Conservation (phyloP, 2,329 filamentous ascomycete species). For the Metarhizium brunneum region DNA sequence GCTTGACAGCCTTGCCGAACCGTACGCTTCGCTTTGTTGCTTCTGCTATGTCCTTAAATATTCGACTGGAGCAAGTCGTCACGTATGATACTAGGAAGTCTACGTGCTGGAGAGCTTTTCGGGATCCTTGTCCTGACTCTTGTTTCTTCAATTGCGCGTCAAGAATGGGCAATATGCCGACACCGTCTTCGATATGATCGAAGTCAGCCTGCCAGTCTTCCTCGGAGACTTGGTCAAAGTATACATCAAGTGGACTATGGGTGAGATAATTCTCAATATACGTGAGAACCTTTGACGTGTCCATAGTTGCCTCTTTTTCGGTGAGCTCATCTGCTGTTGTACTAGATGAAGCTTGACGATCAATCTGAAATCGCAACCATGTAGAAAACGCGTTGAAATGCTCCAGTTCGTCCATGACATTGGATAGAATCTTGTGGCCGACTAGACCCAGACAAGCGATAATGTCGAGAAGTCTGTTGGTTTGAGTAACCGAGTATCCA, state of each 20-base stretch:
- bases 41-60: conserved; percentile 61
- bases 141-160: conserved; percentile 38
- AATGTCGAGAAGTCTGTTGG: conserved; percentile 59
- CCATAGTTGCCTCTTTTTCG: conserved; percentile 69
- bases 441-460: conserved; percentile 68
- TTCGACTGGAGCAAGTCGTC: conserved; percentile 43
- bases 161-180: conserved; percentile 37
- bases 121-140: conserved; percentile 34
- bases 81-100: conserved; percentile 54
- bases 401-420: conserved; percentile 66
- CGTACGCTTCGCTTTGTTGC: conserved; percentile 59
- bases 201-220: conserved; percentile 42
- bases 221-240: conserved; percentile 41
- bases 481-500: conserved; percentile 54
- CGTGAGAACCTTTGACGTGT: conserved; percentile 60
- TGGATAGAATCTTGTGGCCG: conserved; percentile 61
- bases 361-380: conserved; percentile 80
- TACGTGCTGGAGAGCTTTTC: conserved; percentile 49
- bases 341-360: conserved; percentile 58
- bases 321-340: conserved; percentile 59
- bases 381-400: conserved; percentile 70
- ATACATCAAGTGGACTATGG: conserved; percentile 54
- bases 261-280: conserved; percentile 69
- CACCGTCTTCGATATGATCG: conserved; percentile 32
- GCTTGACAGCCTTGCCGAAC: conserved; percentile 46